phyloP scores from a whole-genome alignment of 2,329 filamentous ascomycete genomes.

The Fonsecaea monophora region DNA sequence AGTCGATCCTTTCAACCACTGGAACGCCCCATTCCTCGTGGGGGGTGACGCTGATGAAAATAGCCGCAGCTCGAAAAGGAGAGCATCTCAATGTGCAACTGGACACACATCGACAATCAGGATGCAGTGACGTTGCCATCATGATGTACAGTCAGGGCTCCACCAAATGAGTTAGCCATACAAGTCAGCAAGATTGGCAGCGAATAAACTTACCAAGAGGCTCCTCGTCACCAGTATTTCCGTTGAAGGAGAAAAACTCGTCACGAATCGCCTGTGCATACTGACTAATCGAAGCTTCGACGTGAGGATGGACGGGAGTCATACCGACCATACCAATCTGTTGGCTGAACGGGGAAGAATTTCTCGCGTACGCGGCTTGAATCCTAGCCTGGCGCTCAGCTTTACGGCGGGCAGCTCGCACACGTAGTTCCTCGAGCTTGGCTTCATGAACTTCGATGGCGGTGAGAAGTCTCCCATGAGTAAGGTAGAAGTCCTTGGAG shows the following conservation, averaged over 20 bases:
- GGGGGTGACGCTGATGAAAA: not conserved
- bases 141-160: not conserved
- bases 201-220: not conserved
- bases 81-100: not conserved
- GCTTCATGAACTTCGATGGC: constrained; percentile 27
- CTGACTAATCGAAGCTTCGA: constrained; percentile 19
- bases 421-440: constrained; percentile 23
- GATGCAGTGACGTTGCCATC: not conserved
- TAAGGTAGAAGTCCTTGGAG: constrained; percentile 19
- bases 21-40: not conserved
- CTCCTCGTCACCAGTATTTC: not conserved
- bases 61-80: not conserved
- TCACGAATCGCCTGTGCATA: constrained; percentile 14
- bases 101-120: not conserved
- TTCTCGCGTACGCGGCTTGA: constrained; percentile 13
- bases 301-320: constrained; percentile 15
- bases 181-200: not conserved
- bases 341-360: constrained; percentile 7
- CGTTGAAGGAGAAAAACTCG: constrained; percentile 20
- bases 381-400: constrained; percentile 11
- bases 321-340: constrained; percentile 33
- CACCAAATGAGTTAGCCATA: not conserved
- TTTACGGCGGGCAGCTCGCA: constrained; percentile 10
- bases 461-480: constrained; percentile 28
- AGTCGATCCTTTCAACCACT: not conserved